Evolutionary conservation across 2,329 filamentous ascomycete species (phyloP).

Genomic region (Botrytis medusae): DNA sequence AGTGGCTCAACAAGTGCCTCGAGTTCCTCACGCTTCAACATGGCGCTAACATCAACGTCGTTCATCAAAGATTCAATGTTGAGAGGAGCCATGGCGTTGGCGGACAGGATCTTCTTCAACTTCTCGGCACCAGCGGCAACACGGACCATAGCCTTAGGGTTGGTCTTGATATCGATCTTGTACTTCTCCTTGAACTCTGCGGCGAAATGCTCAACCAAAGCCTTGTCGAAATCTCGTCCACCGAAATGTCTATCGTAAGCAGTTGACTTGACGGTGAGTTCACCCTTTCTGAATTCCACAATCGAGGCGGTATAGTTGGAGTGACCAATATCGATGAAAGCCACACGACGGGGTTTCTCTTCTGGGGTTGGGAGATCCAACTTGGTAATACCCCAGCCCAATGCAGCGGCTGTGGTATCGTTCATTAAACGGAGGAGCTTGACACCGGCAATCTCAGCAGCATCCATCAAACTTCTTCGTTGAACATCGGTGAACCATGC

Average conservation of each 20-base stretch:
- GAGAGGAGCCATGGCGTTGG: conserved; percentile 86
- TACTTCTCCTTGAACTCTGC: conserved; percentile 97
- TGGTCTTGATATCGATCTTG: conserved; percentile 91
- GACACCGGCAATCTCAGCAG: conserved; percentile 87
- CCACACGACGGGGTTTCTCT: conserved; percentile 87
- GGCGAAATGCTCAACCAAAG: conserved; percentile 89
- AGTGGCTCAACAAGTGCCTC: conserved; percentile 88
- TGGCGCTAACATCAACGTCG: conserved; percentile 83
- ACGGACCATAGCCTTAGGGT: conserved; percentile 86
- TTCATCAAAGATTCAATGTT: conserved; percentile 99
- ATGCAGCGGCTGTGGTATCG: conserved; percentile 92
- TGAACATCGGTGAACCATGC: conserved; percentile 97
- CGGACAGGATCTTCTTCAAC: conserved; percentile 96
- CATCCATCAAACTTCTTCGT: conserved; percentile 84
- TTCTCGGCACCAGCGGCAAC: conserved; percentile 90
- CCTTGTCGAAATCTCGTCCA: conserved; percentile 95
- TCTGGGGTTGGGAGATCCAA: conserved; percentile 83
- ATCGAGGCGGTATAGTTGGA: conserved; percentile 93
- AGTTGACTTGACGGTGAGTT: conserved; percentile 89
- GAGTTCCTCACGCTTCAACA: conserved; percentile 92
- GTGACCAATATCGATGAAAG: conserved; percentile 93
- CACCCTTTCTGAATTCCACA: conserved; percentile 96
- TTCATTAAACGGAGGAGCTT: conserved; percentile 95
- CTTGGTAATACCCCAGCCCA: conserved; percentile 98
- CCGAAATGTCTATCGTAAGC: conserved; percentile 95